These are phyloP conservation scores for Pelagomonas calceolata DNA, from an alignment of 108 stramenopile genomes.

Conservation along the genomic window DNA sequence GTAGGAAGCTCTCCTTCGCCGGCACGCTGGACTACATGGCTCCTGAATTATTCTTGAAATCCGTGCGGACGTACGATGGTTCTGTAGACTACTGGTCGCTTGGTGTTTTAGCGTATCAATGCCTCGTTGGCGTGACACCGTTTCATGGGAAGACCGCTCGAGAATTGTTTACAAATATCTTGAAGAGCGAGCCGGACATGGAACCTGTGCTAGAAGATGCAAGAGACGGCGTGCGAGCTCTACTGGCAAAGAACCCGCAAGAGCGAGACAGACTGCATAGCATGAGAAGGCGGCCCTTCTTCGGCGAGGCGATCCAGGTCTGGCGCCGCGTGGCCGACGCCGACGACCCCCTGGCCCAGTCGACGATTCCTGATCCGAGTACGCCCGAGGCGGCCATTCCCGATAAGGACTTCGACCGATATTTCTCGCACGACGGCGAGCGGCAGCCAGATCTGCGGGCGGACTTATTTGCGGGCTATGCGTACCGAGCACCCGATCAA, in stretches of 20 bases:
- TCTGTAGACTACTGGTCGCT: not conserved
- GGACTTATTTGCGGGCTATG: not conserved
- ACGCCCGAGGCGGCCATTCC: no score
- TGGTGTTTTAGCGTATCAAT: not conserved
- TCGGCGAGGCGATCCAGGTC: not conserved
- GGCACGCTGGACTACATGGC: constrained; percentile 8
- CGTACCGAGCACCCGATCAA: no score
- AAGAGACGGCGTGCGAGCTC: not conserved
- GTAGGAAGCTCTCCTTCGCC: not conserved
- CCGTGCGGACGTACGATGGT: not conserved
- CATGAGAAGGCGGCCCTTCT: not conserved
- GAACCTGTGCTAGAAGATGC: not conserved
- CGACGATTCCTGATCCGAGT: no score
- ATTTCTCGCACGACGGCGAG: no score
- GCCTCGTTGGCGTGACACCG: not conserved
- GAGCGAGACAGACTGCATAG: not conserved
- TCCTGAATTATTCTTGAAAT: not conserved
- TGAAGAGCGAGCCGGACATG: not conserved
- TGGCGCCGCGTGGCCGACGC: not conserved
- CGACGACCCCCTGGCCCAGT: no score
- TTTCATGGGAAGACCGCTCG: not conserved
- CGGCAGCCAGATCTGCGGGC: not conserved
- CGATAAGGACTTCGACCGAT: no score
- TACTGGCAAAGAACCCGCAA: not conserved
- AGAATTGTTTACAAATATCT: not conserved